Evolutionary conservation across 2,329 filamentous ascomycete species (phyloP).

Genomic region (Drechslerella dactyloides): DNA sequence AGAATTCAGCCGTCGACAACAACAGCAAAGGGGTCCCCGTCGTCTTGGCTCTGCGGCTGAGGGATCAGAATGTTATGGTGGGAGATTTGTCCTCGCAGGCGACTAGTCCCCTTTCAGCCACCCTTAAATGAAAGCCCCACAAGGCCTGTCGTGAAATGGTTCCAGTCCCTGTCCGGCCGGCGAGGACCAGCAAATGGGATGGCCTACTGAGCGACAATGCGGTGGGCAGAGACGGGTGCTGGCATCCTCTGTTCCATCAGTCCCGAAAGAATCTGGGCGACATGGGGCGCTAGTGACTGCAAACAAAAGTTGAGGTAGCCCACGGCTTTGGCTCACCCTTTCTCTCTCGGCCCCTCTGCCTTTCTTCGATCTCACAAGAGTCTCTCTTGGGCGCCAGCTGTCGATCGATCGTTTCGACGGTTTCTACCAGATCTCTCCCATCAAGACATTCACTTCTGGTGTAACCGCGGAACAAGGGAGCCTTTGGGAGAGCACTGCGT

Average conservation of each 20-base stretch:
- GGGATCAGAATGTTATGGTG: constrained; percentile 18
- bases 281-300: neutral
- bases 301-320: constrained; percentile 18
- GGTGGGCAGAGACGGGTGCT: constrained; percentile 16
- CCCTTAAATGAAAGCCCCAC: constrained; percentile 44
- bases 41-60: constrained; percentile 47
- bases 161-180: constrained; percentile 33
- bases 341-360: too few relatives aligned
- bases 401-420: constrained; percentile 7
- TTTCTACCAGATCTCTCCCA: constrained; percentile 19
- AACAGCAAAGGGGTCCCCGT: constrained; percentile 12
- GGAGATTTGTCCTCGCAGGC: neutral
- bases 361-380: constrained; percentile 9
- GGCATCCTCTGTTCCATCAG: constrained; percentile 20
- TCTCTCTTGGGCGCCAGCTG: neutral
- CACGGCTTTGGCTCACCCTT: constrained; percentile 13
- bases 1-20: neutral
- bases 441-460: constrained; percentile 26
- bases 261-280: constrained; percentile 23
- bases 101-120: constrained; percentile 28
- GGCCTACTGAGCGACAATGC: constrained; percentile 12
- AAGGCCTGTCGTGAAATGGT: constrained; percentile 31
- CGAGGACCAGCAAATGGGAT: constrained; percentile 31
- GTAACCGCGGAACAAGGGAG: constrained; percentile 27
- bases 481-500: constrained; percentile 3